These are phyloP conservation scores for Diplodia corticola DNA, from an alignment of 2,329 filamentous ascomycete species.

Conservation along the genomic window DNA sequence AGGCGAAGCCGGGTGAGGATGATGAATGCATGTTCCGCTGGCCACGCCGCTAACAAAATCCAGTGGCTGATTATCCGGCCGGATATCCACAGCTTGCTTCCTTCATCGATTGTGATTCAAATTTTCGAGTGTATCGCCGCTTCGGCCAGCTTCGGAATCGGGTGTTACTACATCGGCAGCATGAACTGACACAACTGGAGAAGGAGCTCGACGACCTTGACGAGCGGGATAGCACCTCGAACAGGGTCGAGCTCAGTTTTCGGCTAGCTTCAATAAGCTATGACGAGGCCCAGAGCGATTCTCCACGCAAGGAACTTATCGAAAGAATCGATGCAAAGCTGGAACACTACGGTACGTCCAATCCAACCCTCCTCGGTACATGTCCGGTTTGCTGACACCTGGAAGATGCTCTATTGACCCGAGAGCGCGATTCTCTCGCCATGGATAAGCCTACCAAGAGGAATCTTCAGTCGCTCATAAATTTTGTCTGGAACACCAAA, in stretches of 20 bases:
- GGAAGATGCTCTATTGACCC: not conserved
- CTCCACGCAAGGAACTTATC: not conserved
- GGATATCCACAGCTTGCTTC: not conserved
- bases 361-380: too few relatives aligned
- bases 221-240: not conserved
- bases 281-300: not conserved
- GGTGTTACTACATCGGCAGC: not conserved
- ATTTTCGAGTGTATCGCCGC: too few relatives aligned
- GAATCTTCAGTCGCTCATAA: not conserved
- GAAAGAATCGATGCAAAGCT: not conserved
- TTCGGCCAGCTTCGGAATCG: too few relatives aligned
- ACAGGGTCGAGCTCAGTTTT: rapidly evolving
- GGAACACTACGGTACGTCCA: not conserved
- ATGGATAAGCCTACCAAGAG: not conserved
- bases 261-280: not conserved
- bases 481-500: not conserved
- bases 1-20: not conserved
- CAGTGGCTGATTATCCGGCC: not conserved
- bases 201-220: not conserved
- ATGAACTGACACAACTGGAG: not conserved
- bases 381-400: too few relatives aligned
- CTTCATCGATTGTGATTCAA: not conserved
- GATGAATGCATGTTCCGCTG: too few relatives aligned
- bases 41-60: not conserved
- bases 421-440: not conserved